Conservation (phyloP, 1,284 basidiomycete species). For the Sporisorium graminicola region DNA sequence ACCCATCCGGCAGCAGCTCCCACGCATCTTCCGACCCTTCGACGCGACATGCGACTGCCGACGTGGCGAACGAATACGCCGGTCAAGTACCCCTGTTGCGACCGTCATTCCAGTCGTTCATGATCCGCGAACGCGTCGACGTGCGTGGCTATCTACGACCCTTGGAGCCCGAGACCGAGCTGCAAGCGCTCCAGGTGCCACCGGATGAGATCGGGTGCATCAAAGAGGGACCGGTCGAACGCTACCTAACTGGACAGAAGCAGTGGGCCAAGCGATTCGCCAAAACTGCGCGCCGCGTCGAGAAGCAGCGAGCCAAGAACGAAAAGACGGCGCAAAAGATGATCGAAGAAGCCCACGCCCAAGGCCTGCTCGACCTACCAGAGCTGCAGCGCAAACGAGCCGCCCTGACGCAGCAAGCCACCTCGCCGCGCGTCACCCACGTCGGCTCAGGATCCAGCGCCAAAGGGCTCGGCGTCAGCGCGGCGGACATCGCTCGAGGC, state of each 20-base stretch:
- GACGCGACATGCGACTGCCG: slow-evolving; percentile 23
- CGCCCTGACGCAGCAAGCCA: slow-evolving; percentile 9
- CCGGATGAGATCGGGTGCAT: slow-evolving; percentile 74
- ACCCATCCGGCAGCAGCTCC: slow-evolving; percentile 7
- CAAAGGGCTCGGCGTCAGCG: slow-evolving; percentile 2
- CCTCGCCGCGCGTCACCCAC: background rate
- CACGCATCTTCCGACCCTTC: background rate
- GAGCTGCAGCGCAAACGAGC: slow-evolving; percentile 12
- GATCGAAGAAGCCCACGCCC: slow-evolving; percentile 31
- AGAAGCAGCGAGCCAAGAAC: slow-evolving; percentile 44
- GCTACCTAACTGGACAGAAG: slow-evolving; percentile 51
- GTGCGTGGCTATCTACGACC: slow-evolving; percentile 81
- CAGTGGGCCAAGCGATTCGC: slow-evolving; percentile 51
- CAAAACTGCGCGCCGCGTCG: slow-evolving; percentile 40
- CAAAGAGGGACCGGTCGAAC: slow-evolving; percentile 71
- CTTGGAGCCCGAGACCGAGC: slow-evolving; percentile 79
- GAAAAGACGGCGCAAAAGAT: slow-evolving; percentile 31
- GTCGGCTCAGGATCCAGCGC: background rate
- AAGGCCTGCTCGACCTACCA: slow-evolving; percentile 34
- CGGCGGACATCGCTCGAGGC: slow-evolving; percentile 12
- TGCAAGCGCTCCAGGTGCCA: slow-evolving; percentile 78
- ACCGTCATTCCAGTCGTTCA: slow-evolving; percentile 70
- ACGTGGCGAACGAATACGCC: slow-evolving; percentile 57
- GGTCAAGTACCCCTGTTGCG: slow-evolving; percentile 65
- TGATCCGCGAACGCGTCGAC: slow-evolving; percentile 89